Base-by-base conservation (phyloP, 176 grass and related monocot genomes). In the Saccharum officinarum region DNA sequence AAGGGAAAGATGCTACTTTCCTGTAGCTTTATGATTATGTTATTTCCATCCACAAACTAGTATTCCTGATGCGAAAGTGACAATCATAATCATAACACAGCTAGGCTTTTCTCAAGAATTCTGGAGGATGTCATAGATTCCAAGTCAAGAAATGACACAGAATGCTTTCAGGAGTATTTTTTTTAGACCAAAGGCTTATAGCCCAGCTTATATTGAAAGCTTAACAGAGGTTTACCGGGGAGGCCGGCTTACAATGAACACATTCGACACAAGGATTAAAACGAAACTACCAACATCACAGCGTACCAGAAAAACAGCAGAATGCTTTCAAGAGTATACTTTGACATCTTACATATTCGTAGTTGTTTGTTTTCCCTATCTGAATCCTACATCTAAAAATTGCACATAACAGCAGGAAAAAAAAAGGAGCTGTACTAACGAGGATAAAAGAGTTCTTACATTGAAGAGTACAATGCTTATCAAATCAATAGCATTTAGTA, bases 11-110 rank as follows among this genome's bases (percentile, higher is more conserved):
- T 85, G n/a, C 67, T 61, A 65, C 66, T 59, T 86, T 66, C 28
- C 20, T 69, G 7, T 47, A 80, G 76, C 62, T 45, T 69, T 75
- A 73, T 68, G 64, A 63, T 62, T 67, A 60, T 84, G 46, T 7
- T 47, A 23, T 87, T 82, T 77, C 72, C 39, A 87, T n/a, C 73
- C 72, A 83, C 79, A 62, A 55, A 61, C 34, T 77, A 75, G 50
- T 88, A 83, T 77, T 82, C 79, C 64, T 71, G 50, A 77, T 30
- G 22, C 4, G 64, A 77, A 82, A 87, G 52, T 36, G 75, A 79
- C 67, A 88, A 73, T 50, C 81, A 81, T 60, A 84, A 79, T 54
- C 81, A 76, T 68, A 74, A 85, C 7, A 7, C 15, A 20, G 16
- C 45, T 75, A 80, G 47, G 15, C 61, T 77, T 89, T 85, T 81